Evolutionary conservation across 2,329 filamentous ascomycete species (phyloP), one percentile per base, ranked within the genome.

Genomic region (Elsinoe australis): DNA sequence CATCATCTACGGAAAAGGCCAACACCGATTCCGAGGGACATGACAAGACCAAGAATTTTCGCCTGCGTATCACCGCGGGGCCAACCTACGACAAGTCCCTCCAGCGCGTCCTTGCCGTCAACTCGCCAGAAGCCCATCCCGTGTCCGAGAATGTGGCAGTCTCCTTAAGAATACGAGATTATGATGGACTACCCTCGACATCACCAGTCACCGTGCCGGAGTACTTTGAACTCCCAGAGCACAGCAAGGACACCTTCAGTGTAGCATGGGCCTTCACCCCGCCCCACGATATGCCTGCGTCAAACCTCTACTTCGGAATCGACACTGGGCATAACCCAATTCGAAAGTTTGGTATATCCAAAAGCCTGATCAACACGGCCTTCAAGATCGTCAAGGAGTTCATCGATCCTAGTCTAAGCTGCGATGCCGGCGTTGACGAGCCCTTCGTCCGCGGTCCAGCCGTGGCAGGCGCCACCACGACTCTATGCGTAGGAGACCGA

Each of bases 341-440:
- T 53, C 79, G 88, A 19, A 84, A 94, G 60, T 48, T 48, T 28
- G 76, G 81, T 5, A 71, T 96, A 2, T 90, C 90, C 0, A 86
- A 86, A 0, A 87, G 90, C 0, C 94, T 95, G 65, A 46, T 53
- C 19, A 81, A 79, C 62, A 83, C 85, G 1, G 89, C 88, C 0
- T 80, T 95, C 64, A 79, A 78, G 32, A 84, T 95, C 36, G 86
- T 94, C 21, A 86, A 86, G 59, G 90, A 86, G 80, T 85, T 82
- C 71, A 83, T 96, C 38, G 92, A 98, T 61, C 89, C 90, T 0
- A 87, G 87, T 0, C 69, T 98, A 0, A 83, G 92, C 2, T 90
- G 89, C 14, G 89, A 98, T 63, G 82, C 85, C 0, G 90, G 94
- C 57, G 85, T 85, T 1, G 89, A 96, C 60, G 73, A 77, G 57